Conservation (phyloP, 768 basidiomycete genomes). For the Jaapia argillacea region DNA sequence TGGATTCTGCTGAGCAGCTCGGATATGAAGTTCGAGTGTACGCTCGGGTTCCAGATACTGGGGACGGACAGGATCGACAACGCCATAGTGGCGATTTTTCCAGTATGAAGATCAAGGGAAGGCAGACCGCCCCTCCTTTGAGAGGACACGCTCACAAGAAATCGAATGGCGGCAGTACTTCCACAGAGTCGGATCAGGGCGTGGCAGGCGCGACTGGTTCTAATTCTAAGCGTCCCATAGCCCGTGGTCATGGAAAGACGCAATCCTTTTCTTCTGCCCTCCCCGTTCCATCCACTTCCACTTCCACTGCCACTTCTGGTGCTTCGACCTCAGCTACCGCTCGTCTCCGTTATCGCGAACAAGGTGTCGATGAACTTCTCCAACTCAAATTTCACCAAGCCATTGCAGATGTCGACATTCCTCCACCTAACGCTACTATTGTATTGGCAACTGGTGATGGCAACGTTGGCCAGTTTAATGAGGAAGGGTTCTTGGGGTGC, state of each 20-base stretch:
- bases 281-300: conserved; percentile 4
- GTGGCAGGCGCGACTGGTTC: conserved; percentile 4
- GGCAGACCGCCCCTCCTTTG: not conserved
- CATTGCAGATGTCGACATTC: conserved; percentile 58
- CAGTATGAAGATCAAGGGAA: not conserved
- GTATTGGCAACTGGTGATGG: conserved; percentile 94
- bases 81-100: not conserved
- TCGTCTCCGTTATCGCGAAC: conserved; percentile 68
- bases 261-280: conserved; percentile 7
- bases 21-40: conserved; percentile 70
- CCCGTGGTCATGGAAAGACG: conserved; percentile 10
- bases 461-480: conserved; percentile 85
- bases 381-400: conserved; percentile 90
- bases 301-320: conserved; percentile 8
- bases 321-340: conserved; percentile 9
- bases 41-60: conserved; percentile 59
- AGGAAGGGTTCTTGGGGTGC: conserved; percentile 86
- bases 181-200: conserved; percentile 22
- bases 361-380: conserved; percentile 91
- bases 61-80: conserved; percentile 48
- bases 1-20: conserved; percentile 60
- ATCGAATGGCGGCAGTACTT: conserved; percentile 13
- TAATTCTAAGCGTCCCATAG: conserved; percentile 17
- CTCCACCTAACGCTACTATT: conserved; percentile 61
- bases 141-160: conserved; percentile 15